phyloP scores from a whole-genome alignment of 257 asterid genomes.

The Knoxia roxburghii region DNA sequence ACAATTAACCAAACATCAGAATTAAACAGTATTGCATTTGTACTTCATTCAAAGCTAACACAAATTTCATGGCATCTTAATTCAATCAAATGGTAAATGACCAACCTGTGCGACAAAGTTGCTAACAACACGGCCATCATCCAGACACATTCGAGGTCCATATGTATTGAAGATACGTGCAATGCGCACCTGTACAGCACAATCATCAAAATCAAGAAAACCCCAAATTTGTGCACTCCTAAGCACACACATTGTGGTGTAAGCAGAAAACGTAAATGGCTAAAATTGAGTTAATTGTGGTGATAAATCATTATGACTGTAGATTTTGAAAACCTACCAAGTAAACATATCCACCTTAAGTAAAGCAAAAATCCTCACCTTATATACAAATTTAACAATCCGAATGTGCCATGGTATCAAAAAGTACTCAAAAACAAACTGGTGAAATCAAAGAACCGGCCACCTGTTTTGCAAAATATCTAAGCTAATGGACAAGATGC shows the following conservation, averaged over 20 bases:
- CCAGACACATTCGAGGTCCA: slow-evolving; percentile 97
- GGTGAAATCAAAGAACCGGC: background rate
- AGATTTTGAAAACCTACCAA: background rate
- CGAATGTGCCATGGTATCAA: background rate
- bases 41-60: background rate
- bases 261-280: background rate
- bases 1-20: slow-evolving; percentile 10
- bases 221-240: background rate
- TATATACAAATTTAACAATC: background rate
- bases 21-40: background rate
- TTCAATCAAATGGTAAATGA: slow-evolving; percentile 5
- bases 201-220: background rate
- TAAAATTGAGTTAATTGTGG: background rate
- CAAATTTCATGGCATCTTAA: slow-evolving; percentile 2
- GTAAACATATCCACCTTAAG: background rate
- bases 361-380: background rate
- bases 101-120: slow-evolving; percentile 94
- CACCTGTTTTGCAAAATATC: background rate
- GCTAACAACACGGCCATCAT: slow-evolving; percentile 99
- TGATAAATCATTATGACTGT: background rate
- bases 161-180: slow-evolving; percentile 96
- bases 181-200: slow-evolving; percentile 67
- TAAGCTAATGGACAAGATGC: background rate
- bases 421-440: background rate
- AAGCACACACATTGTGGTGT: background rate